phyloP scores from a whole-genome alignment of 139 green algal genomes.

The Parachlorella kessleri region DNA sequence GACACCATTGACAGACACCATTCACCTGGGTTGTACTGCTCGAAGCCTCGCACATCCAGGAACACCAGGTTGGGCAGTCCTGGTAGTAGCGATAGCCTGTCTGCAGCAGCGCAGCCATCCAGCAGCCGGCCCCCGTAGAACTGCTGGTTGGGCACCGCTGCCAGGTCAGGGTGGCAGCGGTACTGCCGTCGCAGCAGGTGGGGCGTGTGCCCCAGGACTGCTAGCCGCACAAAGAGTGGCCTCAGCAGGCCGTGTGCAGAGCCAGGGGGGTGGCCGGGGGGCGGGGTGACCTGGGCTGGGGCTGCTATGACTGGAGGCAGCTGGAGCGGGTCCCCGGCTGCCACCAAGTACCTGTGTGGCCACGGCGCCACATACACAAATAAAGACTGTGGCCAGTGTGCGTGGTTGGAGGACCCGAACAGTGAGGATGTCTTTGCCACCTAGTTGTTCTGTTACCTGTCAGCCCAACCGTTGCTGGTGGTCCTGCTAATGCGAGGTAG shows the following conservation, averaged over 20 bases:
- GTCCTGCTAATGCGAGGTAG: no score
- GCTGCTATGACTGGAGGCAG: slow-evolving; percentile 78
- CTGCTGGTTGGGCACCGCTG: slow-evolving; percentile 66
- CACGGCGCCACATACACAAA: no score
- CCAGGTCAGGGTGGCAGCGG: slow-evolving; percentile 78
- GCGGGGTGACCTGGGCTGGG: slow-evolving; percentile 43
- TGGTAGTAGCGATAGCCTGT: slow-evolving; percentile 60
- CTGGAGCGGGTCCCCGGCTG: slow-evolving; percentile 85
- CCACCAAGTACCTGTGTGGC: slow-evolving; percentile 74
- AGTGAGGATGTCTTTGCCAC: no score
- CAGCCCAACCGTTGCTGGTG: no score
- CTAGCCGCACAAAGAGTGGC: slow-evolving; percentile 81
- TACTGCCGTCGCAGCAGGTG: slow-evolving; percentile 83
- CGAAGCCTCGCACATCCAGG: slow-evolving; percentile 50
- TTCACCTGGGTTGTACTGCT: slow-evolving; percentile 24
- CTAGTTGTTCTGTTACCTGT: no score
- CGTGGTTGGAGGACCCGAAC: no score
- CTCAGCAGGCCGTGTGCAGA: slow-evolving; percentile 71
- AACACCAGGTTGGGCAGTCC: slow-evolving; percentile 56
- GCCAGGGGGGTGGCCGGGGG: not conserved
- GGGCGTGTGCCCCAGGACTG: slow-evolving; percentile 52
- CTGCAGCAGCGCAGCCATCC: slow-evolving; percentile 54
- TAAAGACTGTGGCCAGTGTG: no score
- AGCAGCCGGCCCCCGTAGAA: slow-evolving; percentile 79
- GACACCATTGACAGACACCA: not conserved